Conservation (phyloP, 1,139 yeast genomes). For the Taiozyma sp. region DNA sequence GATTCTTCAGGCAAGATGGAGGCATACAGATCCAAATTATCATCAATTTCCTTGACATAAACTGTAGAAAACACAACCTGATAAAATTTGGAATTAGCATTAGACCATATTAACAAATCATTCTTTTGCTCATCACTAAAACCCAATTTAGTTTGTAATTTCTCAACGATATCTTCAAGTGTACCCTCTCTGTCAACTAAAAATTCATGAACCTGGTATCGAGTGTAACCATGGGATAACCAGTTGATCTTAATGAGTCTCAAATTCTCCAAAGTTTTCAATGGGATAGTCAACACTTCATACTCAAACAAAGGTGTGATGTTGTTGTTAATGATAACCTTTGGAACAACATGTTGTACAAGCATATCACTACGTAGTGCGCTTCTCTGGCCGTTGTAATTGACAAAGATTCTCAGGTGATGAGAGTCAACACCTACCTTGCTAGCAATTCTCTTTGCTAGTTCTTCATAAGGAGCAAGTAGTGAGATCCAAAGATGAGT, state of each 20-base stretch:
- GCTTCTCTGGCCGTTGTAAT: slow-evolving; percentile 49
- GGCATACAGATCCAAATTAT: slow-evolving; percentile 27
- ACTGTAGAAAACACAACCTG: slow-evolving; percentile 27
- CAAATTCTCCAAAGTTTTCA: slow-evolving; percentile 75
- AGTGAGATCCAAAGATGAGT: slow-evolving; percentile 71
- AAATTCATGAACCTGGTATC: slow-evolving; percentile 64
- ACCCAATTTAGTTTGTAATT: slow-evolving; percentile 50
- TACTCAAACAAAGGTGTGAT: slow-evolving; percentile 51
- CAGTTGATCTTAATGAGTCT: slow-evolving; percentile 57
- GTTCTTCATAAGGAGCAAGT: slow-evolving; percentile 48
- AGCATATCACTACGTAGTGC: slow-evolving; percentile 30
- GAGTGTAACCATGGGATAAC: slow-evolving; percentile 55
- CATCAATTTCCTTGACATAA: slow-evolving; percentile 26
- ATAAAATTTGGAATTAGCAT: slow-evolving; percentile 28
- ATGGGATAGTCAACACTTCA: slow-evolving; percentile 69
- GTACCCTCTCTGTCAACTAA: slow-evolving; percentile 60
- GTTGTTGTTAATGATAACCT: slow-evolving; percentile 26
- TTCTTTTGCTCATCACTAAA: slow-evolving; percentile 43
- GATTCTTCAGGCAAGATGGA: slow-evolving; percentile 35
- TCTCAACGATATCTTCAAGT: slow-evolving; percentile 49
- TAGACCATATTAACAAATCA: slow-evolving; percentile 42
- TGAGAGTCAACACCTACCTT: slow-evolving; percentile 51
- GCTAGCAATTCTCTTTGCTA: slow-evolving; percentile 55
- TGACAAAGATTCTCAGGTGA: slow-evolving; percentile 58
- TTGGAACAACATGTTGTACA: slow-evolving; percentile 38